Base-by-base conservation (phyloP, 2,329 filamentous ascomycete species). In the Hypoxylon sp. region DNA sequence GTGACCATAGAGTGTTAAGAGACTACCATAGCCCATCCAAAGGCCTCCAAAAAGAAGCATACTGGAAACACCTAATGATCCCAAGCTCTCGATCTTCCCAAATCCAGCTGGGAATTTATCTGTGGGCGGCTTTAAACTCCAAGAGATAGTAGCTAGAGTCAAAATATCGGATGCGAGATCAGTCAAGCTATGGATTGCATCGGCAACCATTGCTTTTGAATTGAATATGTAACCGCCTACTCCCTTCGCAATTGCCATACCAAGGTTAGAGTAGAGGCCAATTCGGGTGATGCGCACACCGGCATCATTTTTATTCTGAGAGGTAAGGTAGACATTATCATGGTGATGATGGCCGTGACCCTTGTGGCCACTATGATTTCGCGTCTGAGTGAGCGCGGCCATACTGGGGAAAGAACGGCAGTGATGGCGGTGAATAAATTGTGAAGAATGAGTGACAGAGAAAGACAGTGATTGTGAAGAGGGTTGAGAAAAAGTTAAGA, bases 11-110 rank as follows among this genome's bases (percentile, higher is more conserved):
- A 96, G 83, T 44, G 89, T 87, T 73, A 91, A 83, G 62, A 89
- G 85, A 75, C 91, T 92, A 80, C 92, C 91, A 81, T 92, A 89
- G 70, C 94, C 94, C 92, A 99, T 98, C 80, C 97, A 94, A 70
- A 97, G 83, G 55, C 96, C 96, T 69, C 96, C 96, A 52, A 91
- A 89, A 1, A 99, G 87, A 74, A 99, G 85, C 82, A 99, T 92
- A 70, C 94, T 91, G 74, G 94, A 98, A 35, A 99, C 96, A 14
- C 95, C 96, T 66, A 99, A 83, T 22, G 94, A 96, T 19, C 96
- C 96, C 77, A 99, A 83, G 76, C 94, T 97, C 84, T 99, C 96
- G n/a, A 99, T 88, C 84, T 99, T 99, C 78, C 96, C 96, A 78
- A 97, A 99, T 1, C 96, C 96, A 75, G 90, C 89, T 1, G 96